A percentile compares a stretch with the other conserved stretches of the same genome.
These are phyloP conservation scores for Pterocarpus macrocarpus DNA, from an alignment of 306 rosid genomes.

Conservation along the genomic window DNA sequence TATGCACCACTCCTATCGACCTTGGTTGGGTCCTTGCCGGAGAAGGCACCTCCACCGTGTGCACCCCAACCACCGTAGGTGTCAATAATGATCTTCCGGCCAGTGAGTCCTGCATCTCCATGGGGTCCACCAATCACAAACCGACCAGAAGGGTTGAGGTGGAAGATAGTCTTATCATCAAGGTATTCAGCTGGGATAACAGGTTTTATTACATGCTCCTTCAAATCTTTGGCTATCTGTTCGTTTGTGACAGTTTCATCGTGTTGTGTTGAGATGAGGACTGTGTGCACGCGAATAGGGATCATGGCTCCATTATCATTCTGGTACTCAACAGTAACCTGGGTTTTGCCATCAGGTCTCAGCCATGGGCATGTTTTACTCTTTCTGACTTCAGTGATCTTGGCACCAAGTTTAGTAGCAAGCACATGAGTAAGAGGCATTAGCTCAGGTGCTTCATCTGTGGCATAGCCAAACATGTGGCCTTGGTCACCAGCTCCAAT, in stretches of 20 bases:
- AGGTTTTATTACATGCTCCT: slow-evolving; percentile 80
- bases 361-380: slow-evolving; percentile 78
- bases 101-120: slow-evolving; percentile 90
- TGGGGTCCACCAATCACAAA: slow-evolving; percentile 90
- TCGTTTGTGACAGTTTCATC: slow-evolving; percentile 77
- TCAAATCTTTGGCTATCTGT: slow-evolving; percentile 69
- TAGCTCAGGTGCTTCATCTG: slow-evolving; percentile 80
- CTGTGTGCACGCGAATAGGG: slow-evolving; percentile 80
- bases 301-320: slow-evolving; percentile 84
- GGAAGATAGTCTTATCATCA: slow-evolving; percentile 81
- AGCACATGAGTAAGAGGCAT: slow-evolving; percentile 92
- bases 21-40: slow-evolving; percentile 89
- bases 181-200: slow-evolving; percentile 74
- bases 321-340: slow-evolving; percentile 84
- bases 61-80: slow-evolving; percentile 94
- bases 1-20: slow-evolving; percentile 88
- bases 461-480: slow-evolving; percentile 91
- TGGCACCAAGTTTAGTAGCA: slow-evolving; percentile 85
- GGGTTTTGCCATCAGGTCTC: slow-evolving; percentile 91
- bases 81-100: slow-evolving; percentile 84
- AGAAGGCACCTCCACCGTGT: slow-evolving; percentile 93
- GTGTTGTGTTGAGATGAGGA: slow-evolving; percentile 86
- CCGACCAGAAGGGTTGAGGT: slow-evolving; percentile 82
- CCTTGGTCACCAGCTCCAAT: slow-evolving; percentile 93
- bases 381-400: slow-evolving; percentile 84